These are phyloP conservation scores for Metschnikowia cerradonensis DNA, from an alignment of 805 yeast species.

Conservation along the genomic window DNA sequence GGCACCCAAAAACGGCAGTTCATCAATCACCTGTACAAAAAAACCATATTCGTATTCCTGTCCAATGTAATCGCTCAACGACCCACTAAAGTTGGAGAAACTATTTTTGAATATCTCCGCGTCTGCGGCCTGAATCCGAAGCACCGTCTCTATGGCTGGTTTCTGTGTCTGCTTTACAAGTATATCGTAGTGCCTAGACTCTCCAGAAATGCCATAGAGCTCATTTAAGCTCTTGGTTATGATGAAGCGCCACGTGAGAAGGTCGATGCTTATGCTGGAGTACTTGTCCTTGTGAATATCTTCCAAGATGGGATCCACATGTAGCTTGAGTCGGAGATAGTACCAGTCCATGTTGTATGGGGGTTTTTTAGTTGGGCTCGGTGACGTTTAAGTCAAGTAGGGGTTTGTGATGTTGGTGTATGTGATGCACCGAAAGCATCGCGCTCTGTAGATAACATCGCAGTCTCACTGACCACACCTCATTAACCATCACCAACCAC, in stretches of 20 bases:
- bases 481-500: too few species aligned
- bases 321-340: conserved; percentile 23
- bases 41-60: conserved; percentile 17
- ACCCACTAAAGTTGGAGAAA: conserved; percentile 29
- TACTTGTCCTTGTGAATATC: conserved; percentile 11
- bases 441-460: too few species aligned
- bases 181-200: conserved; percentile 28
- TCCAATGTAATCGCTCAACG: conserved; percentile 24
- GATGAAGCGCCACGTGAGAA: conserved; percentile 31
- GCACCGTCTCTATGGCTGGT: conserved; percentile 16
- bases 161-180: conserved; percentile 14
- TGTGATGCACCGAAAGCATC: too few species aligned
- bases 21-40: conserved; percentile 15
- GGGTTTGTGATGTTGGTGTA: too few species aligned
- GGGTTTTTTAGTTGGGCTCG: too few species aligned
- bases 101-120: conserved; percentile 27
- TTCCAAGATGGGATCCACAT: conserved; percentile 20
- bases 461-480: too few species aligned
- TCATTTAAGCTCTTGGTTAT: conserved; percentile 22
- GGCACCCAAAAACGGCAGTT: conserved; percentile 21
- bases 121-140: conserved; percentile 31
- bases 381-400: too few species aligned
- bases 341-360: conserved; percentile 19
- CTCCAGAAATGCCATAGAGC: conserved; percentile 34
- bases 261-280: conserved; percentile 21